Base-by-base conservation (phyloP, 805 yeast species). In the Candida coquimbonensis region DNA sequence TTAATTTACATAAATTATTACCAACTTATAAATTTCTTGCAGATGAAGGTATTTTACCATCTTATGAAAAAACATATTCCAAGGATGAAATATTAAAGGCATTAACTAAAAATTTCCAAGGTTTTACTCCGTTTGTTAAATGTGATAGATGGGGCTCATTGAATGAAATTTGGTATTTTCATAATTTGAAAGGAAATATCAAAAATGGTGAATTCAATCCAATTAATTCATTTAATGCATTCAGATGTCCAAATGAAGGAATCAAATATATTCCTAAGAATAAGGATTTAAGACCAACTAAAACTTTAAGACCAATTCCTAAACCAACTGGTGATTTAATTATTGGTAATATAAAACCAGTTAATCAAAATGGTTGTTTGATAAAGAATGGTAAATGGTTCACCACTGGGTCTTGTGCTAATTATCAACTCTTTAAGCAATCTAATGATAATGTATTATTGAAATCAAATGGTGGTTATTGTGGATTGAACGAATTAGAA, bases 361-460 rank as follows among this genome's bases (percentile, higher is more conserved):
- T 72, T 17, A 75, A 67, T 37, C 75, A 81, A 47, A 51, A 63
- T 5, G 96, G 96, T 9, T 87, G 96, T 64, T 67, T 91, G 48
- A 91, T 90, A 57, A 78, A 85, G 49, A 85, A 78, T 57, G 99
- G 99, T 5, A 75, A 79, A 53, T 90, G 95, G 93, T 87, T 83
- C 65, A 60, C 74, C 5, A 61, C 67, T 36, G 96, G 96, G 1
- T 78, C 93, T 0, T 91, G 97, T 64, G 98, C 96, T 5, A 79
- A 83, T 6, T 90, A 73, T 65, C 72, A 72, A 25, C 55, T 85
- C 25, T 57, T 40, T 14, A 46, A 50, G n/a, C 31, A 44, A 9
- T 27, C 32, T 14, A 37, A 35, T n/a, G 31, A 37, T 9, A 50
- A 4, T 93, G 93, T n/a, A 47, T 50, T 55, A 75, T 58, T 90